phyloP scores from a whole-genome alignment of 768 basidiomycete genomes.

The Mycena polygramma region DNA sequence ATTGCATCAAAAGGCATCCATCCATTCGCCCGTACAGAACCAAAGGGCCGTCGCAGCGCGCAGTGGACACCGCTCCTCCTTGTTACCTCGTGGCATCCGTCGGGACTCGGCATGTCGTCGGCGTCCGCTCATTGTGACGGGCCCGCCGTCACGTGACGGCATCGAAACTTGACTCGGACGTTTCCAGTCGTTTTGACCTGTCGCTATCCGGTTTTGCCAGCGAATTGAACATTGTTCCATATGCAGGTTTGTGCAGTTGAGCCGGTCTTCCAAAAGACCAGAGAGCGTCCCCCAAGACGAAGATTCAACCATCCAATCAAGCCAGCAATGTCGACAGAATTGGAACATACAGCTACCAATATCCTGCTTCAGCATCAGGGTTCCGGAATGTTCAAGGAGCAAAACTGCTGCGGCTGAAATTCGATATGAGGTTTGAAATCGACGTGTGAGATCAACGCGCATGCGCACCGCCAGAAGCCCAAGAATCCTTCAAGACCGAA shows the following conservation, averaged over 20 bases:
- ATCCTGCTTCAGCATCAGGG: too few relatives aligned
- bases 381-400: too few relatives aligned
- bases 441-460: too few relatives aligned
- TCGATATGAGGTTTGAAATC: too few relatives aligned
- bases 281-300: background rate
- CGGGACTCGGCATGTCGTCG: background rate
- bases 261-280: background rate
- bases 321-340: background rate
- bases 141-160: background rate
- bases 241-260: conserved; percentile 9
- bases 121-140: too few relatives aligned
- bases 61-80: too few relatives aligned
- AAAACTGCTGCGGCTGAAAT: too few relatives aligned
- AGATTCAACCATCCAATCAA: background rate
- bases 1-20: too few relatives aligned
- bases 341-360: background rate
- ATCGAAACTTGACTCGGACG: background rate
- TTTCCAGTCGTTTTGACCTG: background rate
- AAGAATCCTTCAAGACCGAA: too few relatives aligned
- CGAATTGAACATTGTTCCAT: conserved; percentile 4
- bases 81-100: background rate
- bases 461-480: too few relatives aligned
- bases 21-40: too few relatives aligned
- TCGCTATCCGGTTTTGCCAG: background rate
- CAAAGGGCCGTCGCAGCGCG: too few relatives aligned